Base-by-base conservation (phyloP, 2,329 filamentous ascomycete genomes). In the Colletotrichum sp. region DNA sequence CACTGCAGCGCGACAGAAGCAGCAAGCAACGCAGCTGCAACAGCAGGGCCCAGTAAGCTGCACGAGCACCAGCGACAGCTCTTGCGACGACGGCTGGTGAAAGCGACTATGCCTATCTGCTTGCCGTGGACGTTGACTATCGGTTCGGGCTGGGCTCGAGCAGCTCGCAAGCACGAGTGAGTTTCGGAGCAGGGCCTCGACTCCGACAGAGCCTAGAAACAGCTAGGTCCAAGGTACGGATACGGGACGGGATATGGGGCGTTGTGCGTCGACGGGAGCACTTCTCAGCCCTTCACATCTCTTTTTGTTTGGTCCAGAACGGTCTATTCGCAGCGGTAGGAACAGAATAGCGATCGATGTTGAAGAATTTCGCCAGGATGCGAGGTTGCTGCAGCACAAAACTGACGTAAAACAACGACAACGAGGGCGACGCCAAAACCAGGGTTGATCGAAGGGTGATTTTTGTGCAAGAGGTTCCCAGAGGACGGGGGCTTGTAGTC, bases 211-310 rank as follows among this genome's bases (percentile, higher is more conserved):
- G 65, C 59, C 70, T 52, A 74, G 70, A 74, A 52, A 24, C 64
- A 13, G 62, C 22, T 28, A 64, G 24, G 52, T n/a, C 24, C 36
- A 34, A 62, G 63, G 44, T 52, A 63, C 44, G 15, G 44, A 39
- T 44, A 52, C 48, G 22, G 52, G 26, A 24, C 39, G 28, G 48
- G 52, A 62, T 73, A 65, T 52, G 26, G 71, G 64, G 70, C 39
- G 32, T 68, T 48, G 39, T 69, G 70, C 70, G 62, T 76, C 59
- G 73, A 75, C 44, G 16, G 28, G 44, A 68, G 59, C 55, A 70
- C 59, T 65, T 30, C 32, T 73, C 59, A 72, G 34, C 57, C 32
- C 34, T 52, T 34, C 64, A 68, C 68, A 10, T 63, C 68, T 34
- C 52, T 67, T 48, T 67, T 12, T 39, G 10, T 18, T 36, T 34